Evolutionary conservation across 73 alveolate species (phyloP), one percentile per base, ranked within the genome.

Genomic region (Paramecium bursaria): DNA sequence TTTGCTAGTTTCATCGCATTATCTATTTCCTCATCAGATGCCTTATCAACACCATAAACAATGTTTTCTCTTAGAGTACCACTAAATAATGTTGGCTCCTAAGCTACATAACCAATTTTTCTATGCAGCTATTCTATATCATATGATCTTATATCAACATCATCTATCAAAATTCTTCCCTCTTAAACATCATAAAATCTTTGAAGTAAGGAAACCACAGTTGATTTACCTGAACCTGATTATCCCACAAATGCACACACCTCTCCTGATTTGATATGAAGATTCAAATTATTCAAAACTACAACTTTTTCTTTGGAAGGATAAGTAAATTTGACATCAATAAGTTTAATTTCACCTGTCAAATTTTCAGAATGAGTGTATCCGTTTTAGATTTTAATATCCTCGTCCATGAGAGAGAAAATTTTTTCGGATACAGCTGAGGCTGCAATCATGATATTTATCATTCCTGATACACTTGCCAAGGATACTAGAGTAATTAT

Each of bases 161-260:
- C 93, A 61, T 96, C 98, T 42, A 96, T 67, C 54, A 75, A 67
- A 39, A 96, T 96, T 47, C 90, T 85, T 4, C 99, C 99, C 35
- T 54, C 60, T 86, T 90, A 86, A 14, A 87, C 89, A 60, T 96
- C 99, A 91, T 96, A 96, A 85, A 96, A 95, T 88, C 99, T 93
- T 74, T 82, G 86, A 35, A 96, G 86, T 29, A 96, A 85, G 86
- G 86, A 85, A 19, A 90, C 92, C 19, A 92, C 87, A 17, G 99
- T 93, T 30, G 97, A 87, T 86, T 96, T 96, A 7, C 99, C 99
- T 46, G 95, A 91, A 3, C 99, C 99, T 67, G 97, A 87, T 73
- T 95, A 92, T 13, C 99, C 99, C 14, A 79, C 86, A 1, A 79
- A 79, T 27, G 90, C 90, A 7, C 51, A 60, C 10, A 51, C 74